These are phyloP conservation scores for Setomelanomma holmii DNA, from an alignment of 2,329 filamentous ascomycete species.

Conservation along the genomic window DNA sequence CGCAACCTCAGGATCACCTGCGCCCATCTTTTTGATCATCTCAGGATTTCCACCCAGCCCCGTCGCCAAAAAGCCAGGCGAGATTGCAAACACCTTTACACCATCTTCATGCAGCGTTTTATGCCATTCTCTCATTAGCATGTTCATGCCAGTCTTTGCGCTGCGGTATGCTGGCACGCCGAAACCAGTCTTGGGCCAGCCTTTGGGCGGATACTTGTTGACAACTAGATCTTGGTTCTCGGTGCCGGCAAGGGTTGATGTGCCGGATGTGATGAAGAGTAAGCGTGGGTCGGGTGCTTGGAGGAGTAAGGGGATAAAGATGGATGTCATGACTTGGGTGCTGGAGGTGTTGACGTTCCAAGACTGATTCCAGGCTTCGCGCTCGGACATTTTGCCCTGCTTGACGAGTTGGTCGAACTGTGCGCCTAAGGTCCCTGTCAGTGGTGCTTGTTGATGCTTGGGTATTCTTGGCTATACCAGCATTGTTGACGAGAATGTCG, in stretches of 20 bases:
- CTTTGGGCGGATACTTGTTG: slow-evolving; percentile 18
- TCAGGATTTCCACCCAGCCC: slow-evolving; percentile 41
- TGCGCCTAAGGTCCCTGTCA: slow-evolving; percentile 38
- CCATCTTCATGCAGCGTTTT: slow-evolving; percentile 14
- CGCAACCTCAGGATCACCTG: not conserved
- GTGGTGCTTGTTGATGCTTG: not conserved
- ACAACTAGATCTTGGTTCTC: slow-evolving; percentile 33
- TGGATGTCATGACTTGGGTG: slow-evolving; percentile 41
- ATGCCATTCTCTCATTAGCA: slow-evolving; percentile 56
- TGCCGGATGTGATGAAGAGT: slow-evolving; percentile 49
- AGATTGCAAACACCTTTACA: slow-evolving; percentile 49
- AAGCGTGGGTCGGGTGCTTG: slow-evolving; percentile 43
- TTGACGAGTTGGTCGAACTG: slow-evolving; percentile 48
- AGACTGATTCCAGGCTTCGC: slow-evolving; percentile 40
- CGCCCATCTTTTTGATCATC: not conserved
- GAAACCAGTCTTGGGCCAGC: slow-evolving; percentile 54
- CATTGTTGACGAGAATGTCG: slow-evolving; percentile 53
- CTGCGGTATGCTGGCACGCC: slow-evolving; percentile 45
- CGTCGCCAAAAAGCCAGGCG: slow-evolving; percentile 54
- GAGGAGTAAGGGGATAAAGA: slow-evolving; percentile 46
- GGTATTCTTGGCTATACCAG: slow-evolving; percentile 28
- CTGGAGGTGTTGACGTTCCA: slow-evolving; percentile 47
- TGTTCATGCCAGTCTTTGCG: slow-evolving; percentile 55
- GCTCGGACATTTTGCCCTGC: not conserved
- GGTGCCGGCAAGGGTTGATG: slow-evolving; percentile 43